Conservation (phyloP, 1,284 basidiomycete genomes). For the Hemileia vastatrix region DNA sequence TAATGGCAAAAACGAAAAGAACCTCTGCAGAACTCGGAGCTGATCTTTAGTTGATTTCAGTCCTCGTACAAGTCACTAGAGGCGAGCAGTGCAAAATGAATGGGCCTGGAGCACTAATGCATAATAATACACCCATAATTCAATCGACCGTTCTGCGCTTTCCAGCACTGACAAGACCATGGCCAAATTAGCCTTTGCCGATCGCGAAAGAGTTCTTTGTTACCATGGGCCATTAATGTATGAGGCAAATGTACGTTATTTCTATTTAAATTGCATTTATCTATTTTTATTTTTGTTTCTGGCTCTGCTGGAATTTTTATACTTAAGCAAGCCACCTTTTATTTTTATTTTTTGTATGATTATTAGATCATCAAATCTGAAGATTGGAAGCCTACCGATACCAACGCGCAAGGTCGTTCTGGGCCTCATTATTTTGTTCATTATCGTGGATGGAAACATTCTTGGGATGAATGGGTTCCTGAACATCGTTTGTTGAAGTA, state of each 20-base stretch:
- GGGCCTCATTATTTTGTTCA: constrained; percentile 90
- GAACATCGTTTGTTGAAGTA: constrained; percentile 70
- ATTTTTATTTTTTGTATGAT: neutral
- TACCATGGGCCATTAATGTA: constrained; percentile 92
- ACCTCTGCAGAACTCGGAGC: too few species aligned
- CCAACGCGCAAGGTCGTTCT: constrained; percentile 53
- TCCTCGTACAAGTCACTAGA: too few species aligned
- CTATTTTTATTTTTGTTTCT: neutral
- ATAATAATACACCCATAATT: too few species aligned
- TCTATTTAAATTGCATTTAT: constrained; percentile 9
- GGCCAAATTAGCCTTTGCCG: constrained; percentile 44
- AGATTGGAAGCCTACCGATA: constrained; percentile 61
- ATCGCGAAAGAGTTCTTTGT: constrained; percentile 75
- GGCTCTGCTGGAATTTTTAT: neutral
- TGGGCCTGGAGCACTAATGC: too few species aligned
- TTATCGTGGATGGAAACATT: constrained; percentile 99
- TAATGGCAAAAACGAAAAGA: too few species aligned
- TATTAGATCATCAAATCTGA: constrained; percentile 64
- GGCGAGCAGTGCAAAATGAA: too few species aligned
- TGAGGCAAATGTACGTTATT: constrained; percentile 63
- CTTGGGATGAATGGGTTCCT: constrained; percentile 99
- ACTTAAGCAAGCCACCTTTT: neutral
- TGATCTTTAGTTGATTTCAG: too few species aligned
- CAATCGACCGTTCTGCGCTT: too few species aligned
- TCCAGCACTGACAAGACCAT: neutral